A percentile compares a stretch with the other conserved stretches of the same genome.
phyloP scores from a whole-genome alignment of 768 basidiomycete genomes.

The Russula lepida region DNA sequence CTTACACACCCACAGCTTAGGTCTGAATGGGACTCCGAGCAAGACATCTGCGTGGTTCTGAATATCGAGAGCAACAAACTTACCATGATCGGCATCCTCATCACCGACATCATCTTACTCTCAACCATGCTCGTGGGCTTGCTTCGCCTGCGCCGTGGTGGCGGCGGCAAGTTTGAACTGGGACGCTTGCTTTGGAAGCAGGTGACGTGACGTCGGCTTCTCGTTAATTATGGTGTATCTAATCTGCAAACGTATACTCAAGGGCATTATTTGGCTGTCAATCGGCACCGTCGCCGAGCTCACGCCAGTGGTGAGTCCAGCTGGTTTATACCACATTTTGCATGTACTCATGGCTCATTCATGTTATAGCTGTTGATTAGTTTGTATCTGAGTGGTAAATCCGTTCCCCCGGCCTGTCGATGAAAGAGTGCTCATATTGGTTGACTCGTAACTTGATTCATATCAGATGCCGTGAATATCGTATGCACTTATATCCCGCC shows the following conservation, averaged over 20 bases:
- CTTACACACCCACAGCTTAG: neutral
- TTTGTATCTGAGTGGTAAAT: neutral
- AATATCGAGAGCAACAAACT: neutral
- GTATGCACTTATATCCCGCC: neutral
- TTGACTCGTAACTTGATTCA: neutral
- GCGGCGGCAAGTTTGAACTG: neutral
- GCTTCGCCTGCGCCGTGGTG: neutral
- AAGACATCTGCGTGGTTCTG: neutral
- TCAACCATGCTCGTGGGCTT: neutral
- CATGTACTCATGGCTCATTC: neutral
- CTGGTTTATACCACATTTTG: neutral
- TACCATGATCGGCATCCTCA: neutral
- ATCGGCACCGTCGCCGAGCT: neutral
- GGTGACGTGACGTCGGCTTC: neutral
- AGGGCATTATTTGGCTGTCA: neutral
- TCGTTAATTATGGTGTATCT: no score
- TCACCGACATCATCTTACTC: neutral
- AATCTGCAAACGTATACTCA: no score
- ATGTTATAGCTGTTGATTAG: neutral
- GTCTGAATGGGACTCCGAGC: neutral
- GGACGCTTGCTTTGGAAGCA: neutral
- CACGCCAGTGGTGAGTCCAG: neutral
- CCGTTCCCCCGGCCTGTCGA: neutral
- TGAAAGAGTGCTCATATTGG: neutral
- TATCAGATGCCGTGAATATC: neutral